Conservation (phyloP, 495 filamentous ascomycete species). For the Neurospora tetraspora region DNA sequence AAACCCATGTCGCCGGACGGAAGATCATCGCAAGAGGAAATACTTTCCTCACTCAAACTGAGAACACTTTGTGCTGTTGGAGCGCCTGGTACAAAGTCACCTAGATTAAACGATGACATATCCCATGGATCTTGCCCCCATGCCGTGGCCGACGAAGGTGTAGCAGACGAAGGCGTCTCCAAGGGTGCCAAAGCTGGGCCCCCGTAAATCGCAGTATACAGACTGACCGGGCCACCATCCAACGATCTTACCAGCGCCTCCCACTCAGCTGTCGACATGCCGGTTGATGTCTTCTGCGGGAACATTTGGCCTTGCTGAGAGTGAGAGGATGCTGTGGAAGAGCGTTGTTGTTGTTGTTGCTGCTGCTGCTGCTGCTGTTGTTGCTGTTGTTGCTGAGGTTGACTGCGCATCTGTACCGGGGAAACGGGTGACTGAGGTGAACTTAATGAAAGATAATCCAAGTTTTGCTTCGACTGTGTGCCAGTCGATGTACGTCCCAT, state of each 20-base stretch:
- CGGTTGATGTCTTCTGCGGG: slow-evolving; percentile 16
- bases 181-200: slow-evolving; percentile 43
- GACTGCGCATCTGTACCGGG: slow-evolving; percentile 24
- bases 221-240: slow-evolving; percentile 66
- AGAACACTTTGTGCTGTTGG: slow-evolving; percentile 55
- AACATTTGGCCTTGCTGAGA: slow-evolving; percentile 15
- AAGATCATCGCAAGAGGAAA: slow-evolving; percentile 46
- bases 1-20: slow-evolving; percentile 25
- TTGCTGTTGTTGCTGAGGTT: slow-evolving; percentile 11
- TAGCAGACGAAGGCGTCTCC: slow-evolving; percentile 26
- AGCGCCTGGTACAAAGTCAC: slow-evolving; percentile 29
- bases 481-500: slow-evolving; percentile 20
- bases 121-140: slow-evolving; percentile 51
- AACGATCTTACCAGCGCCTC: slow-evolving; percentile 66
- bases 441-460: slow-evolving; percentile 32
- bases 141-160: slow-evolving; percentile 20
- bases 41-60: slow-evolving; percentile 68
- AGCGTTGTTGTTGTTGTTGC: slow-evolving; percentile 3
- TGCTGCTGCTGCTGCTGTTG: slow-evolving; percentile 9
- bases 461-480: slow-evolving; percentile 16
- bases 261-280: slow-evolving; percentile 60
- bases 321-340: slow-evolving; percentile 19
- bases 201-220: slow-evolving; percentile 78
- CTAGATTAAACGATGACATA: slow-evolving; percentile 35
- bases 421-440: slow-evolving; percentile 23